phyloP scores from a whole-genome alignment of 176 grass and related monocot genomes.

The Bromus sterilis region DNA sequence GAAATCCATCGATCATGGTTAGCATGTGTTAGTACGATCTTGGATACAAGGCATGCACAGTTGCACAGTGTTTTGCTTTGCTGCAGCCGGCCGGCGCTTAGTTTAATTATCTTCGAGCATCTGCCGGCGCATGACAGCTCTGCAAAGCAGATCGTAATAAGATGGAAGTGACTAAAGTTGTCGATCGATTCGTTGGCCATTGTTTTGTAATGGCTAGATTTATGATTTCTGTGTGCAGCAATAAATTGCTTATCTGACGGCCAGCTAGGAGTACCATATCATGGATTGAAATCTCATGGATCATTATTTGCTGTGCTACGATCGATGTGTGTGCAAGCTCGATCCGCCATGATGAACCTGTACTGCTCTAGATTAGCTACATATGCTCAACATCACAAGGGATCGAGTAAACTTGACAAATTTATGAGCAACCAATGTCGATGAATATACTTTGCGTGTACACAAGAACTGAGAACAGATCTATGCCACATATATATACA shows the following conservation, averaged over 20 bases:
- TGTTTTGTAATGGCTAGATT: background rate
- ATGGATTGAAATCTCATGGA: background rate
- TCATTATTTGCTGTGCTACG: background rate
- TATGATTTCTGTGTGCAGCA: background rate
- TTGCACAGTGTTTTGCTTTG: background rate
- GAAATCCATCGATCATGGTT: background rate
- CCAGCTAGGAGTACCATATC: background rate
- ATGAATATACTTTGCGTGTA: background rate
- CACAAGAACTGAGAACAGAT: background rate
- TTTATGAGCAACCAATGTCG: background rate
- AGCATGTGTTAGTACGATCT: no score
- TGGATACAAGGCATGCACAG: background rate
- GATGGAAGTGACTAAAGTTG: background rate
- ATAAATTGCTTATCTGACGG: background rate
- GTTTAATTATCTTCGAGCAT: background rate
- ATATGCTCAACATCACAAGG: background rate
- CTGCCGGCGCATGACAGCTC: background rate
- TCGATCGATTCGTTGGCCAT: background rate
- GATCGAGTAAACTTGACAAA: background rate
- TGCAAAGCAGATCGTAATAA: background rate
- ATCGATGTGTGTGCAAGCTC: background rate
- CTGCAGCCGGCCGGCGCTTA: background rate
- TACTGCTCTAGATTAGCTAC: background rate
- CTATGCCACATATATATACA: constrained; percentile 12
- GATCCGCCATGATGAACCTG: background rate